Base-by-base conservation (phyloP, 345 rosid genomes). In the Salix arbutifolia region DNA sequence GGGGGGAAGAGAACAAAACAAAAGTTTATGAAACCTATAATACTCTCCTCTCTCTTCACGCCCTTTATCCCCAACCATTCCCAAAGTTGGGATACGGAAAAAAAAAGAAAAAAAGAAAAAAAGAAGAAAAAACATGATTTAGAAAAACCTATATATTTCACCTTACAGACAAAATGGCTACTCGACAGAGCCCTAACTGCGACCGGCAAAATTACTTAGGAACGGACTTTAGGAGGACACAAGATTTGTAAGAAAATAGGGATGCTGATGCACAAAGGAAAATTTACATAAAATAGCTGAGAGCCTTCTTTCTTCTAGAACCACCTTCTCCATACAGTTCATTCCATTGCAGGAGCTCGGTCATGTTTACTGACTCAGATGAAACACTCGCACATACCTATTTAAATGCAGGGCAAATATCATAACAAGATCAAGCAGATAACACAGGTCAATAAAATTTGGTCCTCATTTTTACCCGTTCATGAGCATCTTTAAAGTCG, bases 311-410 rank as follows among this genome's bases (percentile, higher is more conserved):
- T 82, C 85, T 91, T 81, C 97, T 86, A 8, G 97, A 94, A 17
- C 97, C 98, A 16, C 94, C 97, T 86, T 92, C 97, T 1, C 98
- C 97, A 8, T 91, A 91, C 25, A 89, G 91, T 79, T 94, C 93
- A 28, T 92, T 94, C 97, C 97, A 94, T 73, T 94, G 89, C 65
- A 84, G 71, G 73, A 94, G 92, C 88, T 81, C 95, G 0, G 85
- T 92, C 97, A 91, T 92, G 87, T 88, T 92, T 37, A 81, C 88
- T 0, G 98, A 92, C 80, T 92, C 97, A 0, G 94, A 89, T n/a
- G 95, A 91, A n/a, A 94, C 95, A 61, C 95, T 94, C 0, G 98
- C 91, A 33, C 92, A 87, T 48, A 94, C 93, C 98, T 94, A 73
- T 79, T 83, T 73, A 42, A 30, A 62, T 42, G 19, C n/a, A 14